phyloP scores from a whole-genome alignment of 2,329 filamentous ascomycete species.

The Penicillium expansum region DNA sequence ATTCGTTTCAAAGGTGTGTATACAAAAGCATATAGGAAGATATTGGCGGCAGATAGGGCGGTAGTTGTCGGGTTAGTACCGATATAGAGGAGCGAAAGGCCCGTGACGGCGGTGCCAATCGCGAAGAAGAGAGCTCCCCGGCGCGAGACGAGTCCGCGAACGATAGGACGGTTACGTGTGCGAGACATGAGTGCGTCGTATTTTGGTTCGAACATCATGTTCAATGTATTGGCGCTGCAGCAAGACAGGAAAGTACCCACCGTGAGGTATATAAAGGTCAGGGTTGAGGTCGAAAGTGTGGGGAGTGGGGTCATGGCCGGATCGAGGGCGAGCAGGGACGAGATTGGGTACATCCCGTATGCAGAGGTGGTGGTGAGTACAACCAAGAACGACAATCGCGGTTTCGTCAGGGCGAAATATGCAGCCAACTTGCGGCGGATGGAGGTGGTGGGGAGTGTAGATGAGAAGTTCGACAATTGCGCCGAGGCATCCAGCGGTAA shows the following conservation, averaged over 20 bases:
- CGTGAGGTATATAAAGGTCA: conserved; percentile 90
- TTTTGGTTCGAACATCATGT: conserved; percentile 92
- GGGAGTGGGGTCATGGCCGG: conserved; percentile 58
- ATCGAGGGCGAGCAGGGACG: conserved; percentile 79
- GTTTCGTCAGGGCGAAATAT: conserved; percentile 90
- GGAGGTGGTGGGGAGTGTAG: conserved; percentile 55
- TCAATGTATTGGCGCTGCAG: conserved; percentile 89
- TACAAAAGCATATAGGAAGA: conserved; percentile 81
- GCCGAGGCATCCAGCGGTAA: conserved; percentile 62
- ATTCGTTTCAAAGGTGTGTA: conserved; percentile 93
- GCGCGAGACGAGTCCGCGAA: conserved; percentile 71
- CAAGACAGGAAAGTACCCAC: conserved; percentile 82
- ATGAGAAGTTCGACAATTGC: conserved; percentile 57
- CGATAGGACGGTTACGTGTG: conserved; percentile 87
- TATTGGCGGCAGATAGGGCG: conserved; percentile 79
- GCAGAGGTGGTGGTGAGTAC: conserved; percentile 86
- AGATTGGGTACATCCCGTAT: conserved; percentile 90
- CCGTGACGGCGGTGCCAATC: conserved; percentile 64
- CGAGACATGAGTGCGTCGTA: conserved; percentile 91
- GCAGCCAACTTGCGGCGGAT: conserved; percentile 69
- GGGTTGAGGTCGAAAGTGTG: conserved; percentile 70
- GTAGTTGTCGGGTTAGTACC: conserved; percentile 94
- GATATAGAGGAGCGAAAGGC: conserved; percentile 72
- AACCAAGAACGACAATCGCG: conserved; percentile 85
- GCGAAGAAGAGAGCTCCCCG: conserved; percentile 76